Percentiles rank a stretch among this genome's conserved stretches.
These are phyloP conservation scores for Hortaea werneckii DNA, from an alignment of 2,329 filamentous ascomycete genomes.

Conservation along the genomic window DNA sequence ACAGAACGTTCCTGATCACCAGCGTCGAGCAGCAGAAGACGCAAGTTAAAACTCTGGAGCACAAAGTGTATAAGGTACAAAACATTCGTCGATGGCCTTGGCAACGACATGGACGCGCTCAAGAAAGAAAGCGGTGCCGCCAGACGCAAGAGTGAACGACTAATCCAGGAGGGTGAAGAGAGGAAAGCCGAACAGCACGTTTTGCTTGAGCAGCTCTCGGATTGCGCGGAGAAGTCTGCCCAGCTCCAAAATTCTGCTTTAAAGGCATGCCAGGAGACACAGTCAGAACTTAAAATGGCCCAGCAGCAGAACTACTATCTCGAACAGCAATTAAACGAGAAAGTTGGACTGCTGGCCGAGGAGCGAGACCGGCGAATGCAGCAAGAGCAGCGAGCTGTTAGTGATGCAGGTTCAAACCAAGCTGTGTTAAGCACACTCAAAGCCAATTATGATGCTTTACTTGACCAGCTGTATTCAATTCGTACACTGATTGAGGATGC, in stretches of 20 bases:
- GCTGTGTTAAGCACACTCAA: constrained; percentile 8
- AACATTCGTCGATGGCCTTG: constrained; percentile 15
- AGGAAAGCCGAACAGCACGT: constrained; percentile 4
- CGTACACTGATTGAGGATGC: constrained; percentile 7
- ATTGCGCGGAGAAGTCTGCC: constrained; percentile 7
- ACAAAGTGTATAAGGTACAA: constrained; percentile 11
- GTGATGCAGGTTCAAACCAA: constrained; percentile 1
- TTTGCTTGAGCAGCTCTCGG: constrained; percentile 8
- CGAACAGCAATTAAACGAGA: constrained; percentile 13
- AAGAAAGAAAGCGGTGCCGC: constrained; percentile 7
- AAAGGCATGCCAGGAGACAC: constrained; percentile 8
- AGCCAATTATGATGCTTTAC: constrained; percentile 5
- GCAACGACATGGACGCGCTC: constrained; percentile 12
- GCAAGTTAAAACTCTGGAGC: constrained; percentile 5
- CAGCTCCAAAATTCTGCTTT: constrained; percentile 11
- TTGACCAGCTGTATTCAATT: constrained; percentile 17
- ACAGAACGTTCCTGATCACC: constrained; percentile 5
- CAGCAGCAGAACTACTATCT: constrained; percentile 8
- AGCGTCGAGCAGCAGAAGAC: constrained; percentile 7
- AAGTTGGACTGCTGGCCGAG: constrained; percentile 11
- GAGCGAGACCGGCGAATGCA: constrained; percentile 14
- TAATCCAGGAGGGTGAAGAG: constrained; percentile 5
- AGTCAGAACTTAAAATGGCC: constrained; percentile 9
- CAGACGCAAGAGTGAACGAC: constrained; percentile 5
- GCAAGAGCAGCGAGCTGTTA: constrained; percentile 12